A percentile compares a stretch with the other conserved stretches of the same genome.
Evolutionary conservation across 2,329 filamentous ascomycete species (phyloP).

Genomic region (Clarireedia homoeocarpa): DNA sequence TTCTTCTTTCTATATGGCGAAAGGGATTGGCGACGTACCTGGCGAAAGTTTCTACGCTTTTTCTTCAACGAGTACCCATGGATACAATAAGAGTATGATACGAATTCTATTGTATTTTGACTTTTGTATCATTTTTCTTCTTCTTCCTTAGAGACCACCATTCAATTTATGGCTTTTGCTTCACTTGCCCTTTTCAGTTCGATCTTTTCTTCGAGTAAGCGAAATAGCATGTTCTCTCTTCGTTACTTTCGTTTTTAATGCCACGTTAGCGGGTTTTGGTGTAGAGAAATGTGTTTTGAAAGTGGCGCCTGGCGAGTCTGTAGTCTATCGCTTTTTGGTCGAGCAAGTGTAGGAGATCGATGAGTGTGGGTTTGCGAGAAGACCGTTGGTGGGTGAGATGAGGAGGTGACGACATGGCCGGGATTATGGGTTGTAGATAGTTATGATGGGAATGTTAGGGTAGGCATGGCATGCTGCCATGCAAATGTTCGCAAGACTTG

Average conservation of each 20-base stretch:
- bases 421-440: not conserved
- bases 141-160: not conserved
- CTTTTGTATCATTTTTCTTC: not conserved
- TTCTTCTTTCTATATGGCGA: not conserved
- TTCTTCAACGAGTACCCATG: slow-evolving; percentile 5
- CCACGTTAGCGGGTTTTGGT: not conserved
- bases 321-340: not conserved
- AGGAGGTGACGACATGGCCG: not conserved
- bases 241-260: not conserved
- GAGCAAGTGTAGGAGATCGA: not conserved
- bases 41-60: not conserved
- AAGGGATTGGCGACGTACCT: not conserved
- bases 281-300: not conserved
- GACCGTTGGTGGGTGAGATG: not conserved
- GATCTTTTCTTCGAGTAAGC: not conserved
- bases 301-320: not conserved
- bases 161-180: not conserved
- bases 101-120: not conserved
- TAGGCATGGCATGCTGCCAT: no score
- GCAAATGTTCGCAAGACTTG: no score
- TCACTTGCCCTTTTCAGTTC: not conserved
- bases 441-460: not conserved
- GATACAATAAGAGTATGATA: not conserved
- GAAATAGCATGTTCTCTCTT: not conserved
- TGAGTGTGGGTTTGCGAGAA: not conserved